Base-by-base conservation (phyloP, 441 rosid species). In the Theobroma grandiflorum region DNA sequence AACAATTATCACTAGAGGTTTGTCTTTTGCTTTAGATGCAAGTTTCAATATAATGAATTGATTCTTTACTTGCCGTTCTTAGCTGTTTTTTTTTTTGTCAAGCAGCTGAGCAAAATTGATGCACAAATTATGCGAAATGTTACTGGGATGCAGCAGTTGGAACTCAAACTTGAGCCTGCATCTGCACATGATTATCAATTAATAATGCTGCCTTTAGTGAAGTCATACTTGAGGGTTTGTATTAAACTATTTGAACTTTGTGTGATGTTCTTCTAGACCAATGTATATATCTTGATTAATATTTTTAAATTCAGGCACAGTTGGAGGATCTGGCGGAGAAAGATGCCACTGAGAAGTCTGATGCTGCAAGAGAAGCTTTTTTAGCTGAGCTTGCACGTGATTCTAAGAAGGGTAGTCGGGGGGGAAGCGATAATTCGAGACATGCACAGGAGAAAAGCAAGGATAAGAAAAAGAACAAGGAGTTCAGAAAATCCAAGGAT, bases 291-390 rank as follows among this genome's bases (percentile, higher is more conserved):
- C 79, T 79, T 72, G n/a, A 61, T 43, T 26, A 73, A 76, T 33
- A 58, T 86, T 67, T 73, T 71, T 77, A 47, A 76, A 81, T 73
- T 80, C 75, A 97, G 99, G 91, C 93, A 77, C 92, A 83, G 86
- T 89, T 97, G 87, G 98, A 95, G 93, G 93, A 90, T 83, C 90
- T 94, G 85, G 98, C 97, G 55, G 98, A 95, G 89, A 95, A 92
- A 88, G 94, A 94, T 90, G 99, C 98, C 71, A 95, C 91, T 18
- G 95, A 95, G 90, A 95, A 92, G 89, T 94, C 99, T 84, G 97
- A 97, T 88, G 99, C 99, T 84, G 99, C 96, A 35, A 87, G 97
- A 75, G 97, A 97, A 85, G 98, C 99, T 57, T 89, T 97, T 83
- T 90, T 97, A 72, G 97, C 91, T 4, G 99, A 97, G 89, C 97